Evolutionary conservation across 371 early-diverging fungal genomes (phyloP).

Genomic region (Mucor velutinosus): DNA sequence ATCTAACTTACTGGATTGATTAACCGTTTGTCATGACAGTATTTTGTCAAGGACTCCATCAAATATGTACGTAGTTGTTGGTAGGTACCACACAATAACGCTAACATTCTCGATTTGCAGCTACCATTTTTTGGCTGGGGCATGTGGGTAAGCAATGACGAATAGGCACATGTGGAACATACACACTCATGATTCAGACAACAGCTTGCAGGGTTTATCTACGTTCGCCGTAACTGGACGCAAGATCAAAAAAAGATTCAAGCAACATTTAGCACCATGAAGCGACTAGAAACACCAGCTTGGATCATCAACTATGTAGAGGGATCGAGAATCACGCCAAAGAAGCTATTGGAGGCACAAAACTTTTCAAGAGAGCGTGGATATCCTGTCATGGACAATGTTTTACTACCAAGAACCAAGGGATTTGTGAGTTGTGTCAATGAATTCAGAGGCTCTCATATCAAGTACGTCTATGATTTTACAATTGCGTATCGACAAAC

Average conservation of each 20-base stretch:
- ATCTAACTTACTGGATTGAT: not conserved
- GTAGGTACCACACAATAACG: not conserved
- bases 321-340: slow-evolving; percentile 67
- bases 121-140: slow-evolving; percentile 66
- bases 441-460: slow-evolving; percentile 64
- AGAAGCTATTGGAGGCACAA: slow-evolving; percentile 65
- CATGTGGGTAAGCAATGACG: slow-evolving; percentile 53
- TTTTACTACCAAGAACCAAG: slow-evolving; percentile 80
- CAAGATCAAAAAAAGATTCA: slow-evolving; percentile 67
- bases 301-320: slow-evolving; percentile 79
- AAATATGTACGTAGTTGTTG: slow-evolving; percentile 57
- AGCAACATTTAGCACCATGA: slow-evolving; percentile 58
- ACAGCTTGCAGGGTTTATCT: slow-evolving; percentile 69
- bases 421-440: slow-evolving; percentile 75
- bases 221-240: slow-evolving; percentile 70
- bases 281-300: slow-evolving; percentile 61
- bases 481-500: slow-evolving; percentile 66
- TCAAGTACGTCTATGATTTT: slow-evolving; percentile 69
- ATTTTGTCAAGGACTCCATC: slow-evolving; percentile 75
- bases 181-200: not conserved
- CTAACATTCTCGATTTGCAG: slow-evolving; percentile 18
- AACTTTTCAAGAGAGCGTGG: slow-evolving; percentile 61
- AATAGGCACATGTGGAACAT: not conserved
- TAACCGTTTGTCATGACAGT: slow-evolving; percentile 35
- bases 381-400: slow-evolving; percentile 64